A percentile compares a stretch with the other conserved stretches of the same genome.
Conservation (phyloP, 371 early-diverging fungal species). For the Blakeslea trispora region DNA sequence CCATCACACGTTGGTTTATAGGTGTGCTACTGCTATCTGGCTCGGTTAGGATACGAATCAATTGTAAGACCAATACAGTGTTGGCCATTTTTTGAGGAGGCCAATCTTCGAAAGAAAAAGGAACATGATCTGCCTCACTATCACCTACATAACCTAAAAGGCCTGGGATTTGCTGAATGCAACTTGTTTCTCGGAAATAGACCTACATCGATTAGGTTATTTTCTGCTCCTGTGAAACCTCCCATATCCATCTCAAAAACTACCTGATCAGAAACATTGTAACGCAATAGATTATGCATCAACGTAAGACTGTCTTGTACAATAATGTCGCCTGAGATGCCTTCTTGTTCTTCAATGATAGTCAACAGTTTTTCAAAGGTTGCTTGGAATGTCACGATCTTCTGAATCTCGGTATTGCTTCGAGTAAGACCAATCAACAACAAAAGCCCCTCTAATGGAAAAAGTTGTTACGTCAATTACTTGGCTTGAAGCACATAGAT, state of each 20-base stretch:
- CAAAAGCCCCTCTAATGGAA: slow-evolving; percentile 84
- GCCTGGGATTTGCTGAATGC: slow-evolving; percentile 83
- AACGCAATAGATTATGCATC: slow-evolving; percentile 86
- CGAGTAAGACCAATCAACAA: slow-evolving; percentile 87
- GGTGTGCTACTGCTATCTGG: slow-evolving; percentile 86
- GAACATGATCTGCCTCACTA: slow-evolving; percentile 58
- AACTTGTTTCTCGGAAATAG: slow-evolving; percentile 93
- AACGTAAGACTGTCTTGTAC: slow-evolving; percentile 95
- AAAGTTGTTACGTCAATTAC: background rate
- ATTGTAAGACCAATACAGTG: slow-evolving; percentile 77
- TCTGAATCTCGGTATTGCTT: slow-evolving; percentile 93
- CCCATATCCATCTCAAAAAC: background rate
- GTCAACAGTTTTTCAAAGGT: slow-evolving; percentile 90
- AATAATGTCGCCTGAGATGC: slow-evolving; percentile 90
- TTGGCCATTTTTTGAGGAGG: slow-evolving; percentile 83
- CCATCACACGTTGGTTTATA: slow-evolving; percentile 88
- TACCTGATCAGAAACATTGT: slow-evolving; percentile 96
- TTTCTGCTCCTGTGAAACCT: background rate
- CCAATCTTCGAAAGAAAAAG: slow-evolving; percentile 59
- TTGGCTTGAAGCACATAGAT: too few species aligned
- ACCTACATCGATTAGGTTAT: slow-evolving; percentile 42
- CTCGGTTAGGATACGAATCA: slow-evolving; percentile 86
- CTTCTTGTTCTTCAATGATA: slow-evolving; percentile 91
- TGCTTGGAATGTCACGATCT: slow-evolving; percentile 96
- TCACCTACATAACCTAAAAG: slow-evolving; percentile 68